These are phyloP conservation scores for Camellia sinensis DNA, from an alignment of 148 eudicot genomes.

Conservation along the genomic window DNA sequence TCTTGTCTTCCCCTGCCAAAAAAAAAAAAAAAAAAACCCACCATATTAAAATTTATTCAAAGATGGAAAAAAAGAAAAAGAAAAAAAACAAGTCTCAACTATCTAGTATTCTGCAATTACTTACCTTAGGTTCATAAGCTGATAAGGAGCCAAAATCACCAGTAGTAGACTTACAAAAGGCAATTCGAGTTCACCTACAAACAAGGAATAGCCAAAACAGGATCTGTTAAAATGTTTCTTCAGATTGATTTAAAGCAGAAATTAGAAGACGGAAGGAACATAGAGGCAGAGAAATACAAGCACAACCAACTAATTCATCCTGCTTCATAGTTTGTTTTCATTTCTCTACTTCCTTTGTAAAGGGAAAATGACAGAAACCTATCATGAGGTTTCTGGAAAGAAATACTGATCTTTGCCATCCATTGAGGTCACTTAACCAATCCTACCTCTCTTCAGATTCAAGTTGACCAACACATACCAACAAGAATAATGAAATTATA, in stretches of 20 bases:
- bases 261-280: not conserved
- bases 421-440: not conserved
- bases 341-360: not conserved
- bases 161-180: constrained; percentile 65
- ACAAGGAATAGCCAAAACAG: constrained; percentile 8
- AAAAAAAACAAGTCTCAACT: not conserved
- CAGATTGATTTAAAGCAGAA: not conserved
- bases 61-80: not conserved
- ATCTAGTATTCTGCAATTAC: not conserved
- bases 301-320: not conserved
- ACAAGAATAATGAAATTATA: not conserved
- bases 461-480: not conserved
- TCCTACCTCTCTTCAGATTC: not conserved
- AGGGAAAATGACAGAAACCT: not conserved
- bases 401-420: not conserved
- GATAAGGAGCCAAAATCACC: constrained; percentile 73
- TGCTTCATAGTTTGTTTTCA: not conserved
- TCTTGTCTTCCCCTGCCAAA: constrained; percentile 64
- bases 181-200: constrained; percentile 80
- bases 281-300: not conserved
- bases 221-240: not conserved
- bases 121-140: constrained; percentile 74
- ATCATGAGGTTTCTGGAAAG: not conserved
- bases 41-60: not conserved
- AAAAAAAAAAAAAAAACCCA: not conserved